Conservation (phyloP, 306 rosid species). For the Rosa rugosa region DNA sequence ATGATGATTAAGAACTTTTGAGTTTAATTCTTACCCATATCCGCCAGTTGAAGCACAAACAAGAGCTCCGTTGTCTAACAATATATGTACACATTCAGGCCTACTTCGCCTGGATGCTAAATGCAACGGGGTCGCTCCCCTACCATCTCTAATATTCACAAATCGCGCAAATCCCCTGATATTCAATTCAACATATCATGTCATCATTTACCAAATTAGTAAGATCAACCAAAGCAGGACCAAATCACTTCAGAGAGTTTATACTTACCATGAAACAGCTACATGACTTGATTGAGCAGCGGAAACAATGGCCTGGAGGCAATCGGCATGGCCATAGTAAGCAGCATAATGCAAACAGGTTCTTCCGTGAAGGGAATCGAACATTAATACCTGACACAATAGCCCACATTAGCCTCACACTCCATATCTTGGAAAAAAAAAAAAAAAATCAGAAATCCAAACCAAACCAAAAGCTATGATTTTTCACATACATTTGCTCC, state of each 20-base stretch:
- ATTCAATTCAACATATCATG: conserved; percentile 11
- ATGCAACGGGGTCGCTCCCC: conserved; percentile 93
- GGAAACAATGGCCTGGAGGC: conserved; percentile 75
- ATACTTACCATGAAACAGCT: conserved; percentile 83
- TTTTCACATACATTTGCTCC: conserved; percentile 78
- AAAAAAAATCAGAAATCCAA: conserved; percentile 3
- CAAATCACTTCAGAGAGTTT: conserved; percentile 1
- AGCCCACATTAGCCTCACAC: conserved; percentile 12
- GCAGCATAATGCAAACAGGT: conserved; percentile 96
- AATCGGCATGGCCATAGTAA: conserved; percentile 83
- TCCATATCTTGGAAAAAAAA: not conserved
- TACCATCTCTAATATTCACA: conserved; percentile 90
- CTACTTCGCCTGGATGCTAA: conserved; percentile 86
- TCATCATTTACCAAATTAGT: conserved; percentile 13
- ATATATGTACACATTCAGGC: conserved; percentile 73
- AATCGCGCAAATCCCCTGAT: conserved; percentile 90
- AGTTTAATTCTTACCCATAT: conserved; percentile 56
- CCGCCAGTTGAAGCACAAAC: conserved; percentile 86
- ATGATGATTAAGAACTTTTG: not conserved
- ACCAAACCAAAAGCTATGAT: conserved; percentile 8
- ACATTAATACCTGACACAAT: conserved; percentile 71
- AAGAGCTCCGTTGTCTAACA: conserved; percentile 85
- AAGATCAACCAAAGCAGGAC: not conserved
- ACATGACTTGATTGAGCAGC: conserved; percentile 85
- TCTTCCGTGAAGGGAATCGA: conserved; percentile 81